Conservation (phyloP, 768 basidiomycete genomes). For the Termitomyces sp. region DNA sequence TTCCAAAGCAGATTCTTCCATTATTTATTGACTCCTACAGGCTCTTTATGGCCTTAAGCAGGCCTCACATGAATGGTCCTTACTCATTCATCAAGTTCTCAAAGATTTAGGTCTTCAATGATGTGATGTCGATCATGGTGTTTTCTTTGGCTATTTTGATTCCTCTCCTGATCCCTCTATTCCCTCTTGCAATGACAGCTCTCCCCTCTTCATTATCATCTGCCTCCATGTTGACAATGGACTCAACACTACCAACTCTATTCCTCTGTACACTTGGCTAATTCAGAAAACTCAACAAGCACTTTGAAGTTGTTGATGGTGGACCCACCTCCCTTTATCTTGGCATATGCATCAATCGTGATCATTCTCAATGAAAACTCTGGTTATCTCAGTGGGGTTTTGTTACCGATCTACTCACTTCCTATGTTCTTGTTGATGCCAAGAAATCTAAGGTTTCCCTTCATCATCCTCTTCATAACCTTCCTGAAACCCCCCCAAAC, state of each 20-base stretch:
- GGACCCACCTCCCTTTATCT: neutral
- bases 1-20: too few relatives aligned
- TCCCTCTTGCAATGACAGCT: constrained; percentile 11
- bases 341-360: constrained; percentile 1
- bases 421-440: constrained; percentile 2
- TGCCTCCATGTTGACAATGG: neutral
- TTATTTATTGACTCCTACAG: too few relatives aligned
- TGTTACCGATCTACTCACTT: constrained; percentile 6
- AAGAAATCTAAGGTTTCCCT: neutral
- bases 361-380: neutral
- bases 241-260: too few relatives aligned
- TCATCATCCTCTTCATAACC: neutral
- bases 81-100: too few relatives aligned
- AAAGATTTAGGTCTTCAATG: too few relatives aligned
- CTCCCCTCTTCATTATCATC: neutral
- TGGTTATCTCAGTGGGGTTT: constrained; percentile 12
- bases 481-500: neutral
- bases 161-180: constrained; percentile 4
- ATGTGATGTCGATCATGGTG: constrained; percentile 19
- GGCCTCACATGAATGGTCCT: neutral
- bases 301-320: neutral
- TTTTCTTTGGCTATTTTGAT: neutral
- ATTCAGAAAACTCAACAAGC: too few relatives aligned
- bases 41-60: too few relatives aligned
- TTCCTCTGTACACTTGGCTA: too few relatives aligned